Conservation (phyloP, 1,284 basidiomycete species). For the Puccinia horiana region DNA sequence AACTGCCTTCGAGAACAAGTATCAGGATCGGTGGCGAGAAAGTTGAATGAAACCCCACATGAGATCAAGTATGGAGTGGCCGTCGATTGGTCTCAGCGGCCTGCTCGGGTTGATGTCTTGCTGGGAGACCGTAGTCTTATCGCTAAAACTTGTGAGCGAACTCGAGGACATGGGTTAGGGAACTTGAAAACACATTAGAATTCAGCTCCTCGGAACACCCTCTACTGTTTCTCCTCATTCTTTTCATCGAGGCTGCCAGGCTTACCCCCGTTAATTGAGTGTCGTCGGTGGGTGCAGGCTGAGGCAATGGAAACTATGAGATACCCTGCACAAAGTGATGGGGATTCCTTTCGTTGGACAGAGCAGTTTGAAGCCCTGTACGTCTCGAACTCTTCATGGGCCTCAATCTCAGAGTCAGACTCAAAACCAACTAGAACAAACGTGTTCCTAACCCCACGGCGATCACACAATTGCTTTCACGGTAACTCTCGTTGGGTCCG, state of each 20-base stretch:
- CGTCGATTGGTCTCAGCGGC: constrained; percentile 12
- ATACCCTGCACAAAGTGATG: not conserved
- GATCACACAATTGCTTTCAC: too few species aligned
- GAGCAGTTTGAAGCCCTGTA: too few species aligned
- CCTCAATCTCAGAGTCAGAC: too few species aligned
- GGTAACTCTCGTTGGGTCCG: too few species aligned
- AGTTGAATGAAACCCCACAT: not conserved
- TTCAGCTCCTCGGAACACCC: not conserved
- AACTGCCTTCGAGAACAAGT: not conserved
- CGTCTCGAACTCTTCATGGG: too few species aligned
- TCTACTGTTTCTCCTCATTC: not conserved
- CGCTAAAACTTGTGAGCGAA: not conserved
- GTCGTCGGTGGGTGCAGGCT: not conserved
- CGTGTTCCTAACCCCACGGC: too few species aligned
- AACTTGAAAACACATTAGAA: too few species aligned
- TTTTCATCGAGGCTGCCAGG: constrained; percentile 17
- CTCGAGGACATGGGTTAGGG: not conserved
- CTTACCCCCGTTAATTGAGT: not conserved
- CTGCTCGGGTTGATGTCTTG: not conserved
- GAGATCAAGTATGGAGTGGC: not conserved
- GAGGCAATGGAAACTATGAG: not conserved
- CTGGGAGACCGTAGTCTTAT: not conserved
- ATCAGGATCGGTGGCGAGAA: not conserved
- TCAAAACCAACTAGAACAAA: too few species aligned
- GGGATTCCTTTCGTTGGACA: too few species aligned